phyloP scores from a whole-genome alignment of 371 early-diverging fungal species.

The Saksenaea vasiformis region DNA sequence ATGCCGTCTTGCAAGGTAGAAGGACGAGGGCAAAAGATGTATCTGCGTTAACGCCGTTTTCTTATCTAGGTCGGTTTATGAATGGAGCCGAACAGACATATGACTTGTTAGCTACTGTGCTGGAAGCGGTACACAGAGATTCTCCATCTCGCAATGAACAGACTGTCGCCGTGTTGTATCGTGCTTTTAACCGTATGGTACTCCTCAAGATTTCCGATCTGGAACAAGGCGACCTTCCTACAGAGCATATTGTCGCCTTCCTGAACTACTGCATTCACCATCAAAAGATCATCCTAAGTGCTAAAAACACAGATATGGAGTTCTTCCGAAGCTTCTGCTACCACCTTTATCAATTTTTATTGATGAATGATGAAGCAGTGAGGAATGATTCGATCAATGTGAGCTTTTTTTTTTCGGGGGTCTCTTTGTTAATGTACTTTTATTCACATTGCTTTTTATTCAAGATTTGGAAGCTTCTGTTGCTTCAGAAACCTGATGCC shows the following conservation, averaged over 20 bases:
- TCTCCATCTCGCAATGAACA: slow-evolving; percentile 23
- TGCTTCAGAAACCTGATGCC: slow-evolving; percentile 60
- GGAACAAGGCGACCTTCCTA: slow-evolving; percentile 34
- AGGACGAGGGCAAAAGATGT: not conserved
- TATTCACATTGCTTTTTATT: no score
- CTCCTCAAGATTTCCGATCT: slow-evolving; percentile 54
- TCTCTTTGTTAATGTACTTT: no score
- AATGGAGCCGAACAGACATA: slow-evolving; percentile 59
- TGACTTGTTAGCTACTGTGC: slow-evolving; percentile 57
- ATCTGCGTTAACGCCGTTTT: not conserved
- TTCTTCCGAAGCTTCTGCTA: slow-evolving; percentile 67
- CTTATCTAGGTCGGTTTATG: slow-evolving; percentile 49
- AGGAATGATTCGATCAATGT: slow-evolving; percentile 52
- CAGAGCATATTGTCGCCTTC: slow-evolving; percentile 46
- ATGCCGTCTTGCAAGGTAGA: slow-evolving; percentile 66
- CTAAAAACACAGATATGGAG: slow-evolving; percentile 61
- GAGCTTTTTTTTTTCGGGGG: slow-evolving; percentile 14
- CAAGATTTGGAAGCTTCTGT: slow-evolving; percentile 62
- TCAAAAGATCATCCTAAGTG: slow-evolving; percentile 66
- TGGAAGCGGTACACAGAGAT: slow-evolving; percentile 46
- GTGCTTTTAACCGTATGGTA: slow-evolving; percentile 62
- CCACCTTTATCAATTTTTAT: slow-evolving; percentile 62
- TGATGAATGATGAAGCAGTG: slow-evolving; percentile 45
- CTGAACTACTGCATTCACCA: slow-evolving; percentile 67
- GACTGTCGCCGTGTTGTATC: slow-evolving; percentile 37